phyloP scores from a whole-genome alignment of 805 yeast genomes.

The Wickerhamiella shivajii region DNA sequence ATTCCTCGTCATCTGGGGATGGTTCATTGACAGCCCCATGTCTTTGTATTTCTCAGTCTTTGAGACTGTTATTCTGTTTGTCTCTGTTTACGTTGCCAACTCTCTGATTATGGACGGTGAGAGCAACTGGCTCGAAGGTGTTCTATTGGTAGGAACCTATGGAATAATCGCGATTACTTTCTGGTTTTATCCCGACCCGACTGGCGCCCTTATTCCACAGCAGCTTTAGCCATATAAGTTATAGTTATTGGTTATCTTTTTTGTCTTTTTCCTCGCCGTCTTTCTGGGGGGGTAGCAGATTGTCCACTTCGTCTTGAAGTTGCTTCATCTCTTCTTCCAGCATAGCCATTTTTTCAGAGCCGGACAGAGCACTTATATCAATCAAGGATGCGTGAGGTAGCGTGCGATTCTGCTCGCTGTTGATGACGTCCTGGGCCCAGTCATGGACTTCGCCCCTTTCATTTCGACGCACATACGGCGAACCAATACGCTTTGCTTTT shows the following conservation, averaged over 20 bases:
- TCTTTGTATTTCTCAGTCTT: slow-evolving; percentile 78
- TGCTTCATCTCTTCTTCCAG: slow-evolving; percentile 9
- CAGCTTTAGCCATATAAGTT: not conserved
- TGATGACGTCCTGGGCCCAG: slow-evolving; percentile 20
- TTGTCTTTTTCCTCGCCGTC: no score
- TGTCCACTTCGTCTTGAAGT: slow-evolving; percentile 12
- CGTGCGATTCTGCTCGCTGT: slow-evolving; percentile 12
- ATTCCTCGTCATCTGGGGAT: slow-evolving; percentile 85
- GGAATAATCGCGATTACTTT: slow-evolving; percentile 79
- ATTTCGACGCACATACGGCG: slow-evolving; percentile 17
- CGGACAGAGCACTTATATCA: slow-evolving; percentile 17
- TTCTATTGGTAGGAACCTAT: slow-evolving; percentile 77
- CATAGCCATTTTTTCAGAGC: slow-evolving; percentile 8
- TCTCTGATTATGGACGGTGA: slow-evolving; percentile 86
- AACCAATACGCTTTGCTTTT: slow-evolving; percentile 14
- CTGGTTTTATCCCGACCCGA: slow-evolving; percentile 54
- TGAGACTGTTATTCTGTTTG: slow-evolving; percentile 85
- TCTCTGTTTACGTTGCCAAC: slow-evolving; percentile 77
- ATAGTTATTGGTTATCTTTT: not conserved
- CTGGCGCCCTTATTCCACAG: not conserved
- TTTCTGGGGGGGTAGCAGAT: no score
- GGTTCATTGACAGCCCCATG: slow-evolving; percentile 87
- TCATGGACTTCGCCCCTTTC: slow-evolving; percentile 14
- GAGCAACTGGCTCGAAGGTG: slow-evolving; percentile 94
- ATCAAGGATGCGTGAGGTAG: slow-evolving; percentile 25